phyloP scores from a whole-genome alignment of 2,329 filamentous ascomycete species.

The Lecanoromycetidae sp. region DNA sequence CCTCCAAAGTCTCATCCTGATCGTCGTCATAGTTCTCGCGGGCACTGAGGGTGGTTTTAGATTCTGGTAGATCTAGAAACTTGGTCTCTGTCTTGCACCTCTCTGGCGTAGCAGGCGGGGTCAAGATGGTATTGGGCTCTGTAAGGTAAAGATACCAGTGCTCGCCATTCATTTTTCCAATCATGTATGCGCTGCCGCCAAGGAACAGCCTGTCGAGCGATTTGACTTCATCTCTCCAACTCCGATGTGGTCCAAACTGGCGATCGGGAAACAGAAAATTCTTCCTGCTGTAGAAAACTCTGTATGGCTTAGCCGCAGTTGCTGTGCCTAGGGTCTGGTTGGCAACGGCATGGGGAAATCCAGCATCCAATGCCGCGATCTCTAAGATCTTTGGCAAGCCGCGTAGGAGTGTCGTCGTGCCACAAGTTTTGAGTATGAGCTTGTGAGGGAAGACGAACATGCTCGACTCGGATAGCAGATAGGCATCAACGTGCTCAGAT shows the following conservation, averaged over 20 bases:
- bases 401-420: conserved; percentile 83
- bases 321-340: conserved; percentile 51
- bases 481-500: conserved; percentile 89
- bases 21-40: conserved; percentile 25
- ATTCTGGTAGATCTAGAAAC: conserved; percentile 41
- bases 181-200: conserved; percentile 95
- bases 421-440: conserved; percentile 95
- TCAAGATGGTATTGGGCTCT: conserved; percentile 65
- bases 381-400: conserved; percentile 84
- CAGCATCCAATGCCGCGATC: conserved; percentile 75
- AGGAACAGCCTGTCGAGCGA: conserved; percentile 85
- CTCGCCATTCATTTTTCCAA: conserved; percentile 98
- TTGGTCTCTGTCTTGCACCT: conserved; percentile 45
- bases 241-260: conserved; percentile 86
- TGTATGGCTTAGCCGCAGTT: conserved; percentile 75
- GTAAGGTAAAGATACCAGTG: conserved; percentile 99
- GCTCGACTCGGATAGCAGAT: conserved; percentile 95
- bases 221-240: conserved; percentile 93
- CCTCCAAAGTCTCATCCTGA: conserved; percentile 44
- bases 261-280: conserved; percentile 94
- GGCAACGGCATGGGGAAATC: conserved; percentile 65
- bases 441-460: conserved; percentile 99
- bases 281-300: conserved; percentile 98
- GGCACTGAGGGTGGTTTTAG: conserved; percentile 15
- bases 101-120: conserved; percentile 66